Evolutionary conservation across 1,139 yeast genomes (phyloP), one percentile per base, ranked within the genome.

Genomic region (Suhomyces choctaworum): DNA sequence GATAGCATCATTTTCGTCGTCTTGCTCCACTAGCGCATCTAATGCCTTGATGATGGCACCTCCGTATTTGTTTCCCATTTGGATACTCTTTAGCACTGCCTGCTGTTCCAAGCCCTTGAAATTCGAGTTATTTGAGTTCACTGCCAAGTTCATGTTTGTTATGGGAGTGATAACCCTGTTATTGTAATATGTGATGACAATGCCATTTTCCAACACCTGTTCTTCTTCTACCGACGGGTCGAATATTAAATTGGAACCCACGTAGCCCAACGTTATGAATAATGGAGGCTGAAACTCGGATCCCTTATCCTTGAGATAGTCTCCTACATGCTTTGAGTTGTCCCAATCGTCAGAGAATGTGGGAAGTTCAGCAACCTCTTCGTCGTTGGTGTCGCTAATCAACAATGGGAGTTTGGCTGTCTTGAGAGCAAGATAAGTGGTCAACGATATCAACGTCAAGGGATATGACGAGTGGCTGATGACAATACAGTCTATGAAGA

Each of bases 171-270:
- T 76, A 2, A 86, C 79, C 41, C 72, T 69, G 14, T 80, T 79
- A 39, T 80, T 64, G 36, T 77, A 74, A 78, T 83, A 89, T 24
- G 92, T 80, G 7, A 87, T 57, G 31, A 88, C 64, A 13, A 90
- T 46, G 0, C 95, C 96, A 44, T 85, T 84, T 47, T 89, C 95
- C 41, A 90, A 73, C 2, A 89, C 95, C 44, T 81, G 86, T 52
- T 86, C 90, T 58, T 90, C 98, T 43, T 82, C 87, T 14, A 76
- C 63, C 1, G 94, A 81, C 0, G 97, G 97, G 54, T 90, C 98
- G 28, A 89, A 70, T 4, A 83, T 71, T 30, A 79, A 62, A 44
- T 78, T 82, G 10, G 71, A 58, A 1, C 92, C 95, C 1, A 87
- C 76, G 3, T 84, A 70, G 0, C 96, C 95, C 26, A 86, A 60